Conservation (phyloP, 345 rosid species). For the Syzygium oleosum region DNA sequence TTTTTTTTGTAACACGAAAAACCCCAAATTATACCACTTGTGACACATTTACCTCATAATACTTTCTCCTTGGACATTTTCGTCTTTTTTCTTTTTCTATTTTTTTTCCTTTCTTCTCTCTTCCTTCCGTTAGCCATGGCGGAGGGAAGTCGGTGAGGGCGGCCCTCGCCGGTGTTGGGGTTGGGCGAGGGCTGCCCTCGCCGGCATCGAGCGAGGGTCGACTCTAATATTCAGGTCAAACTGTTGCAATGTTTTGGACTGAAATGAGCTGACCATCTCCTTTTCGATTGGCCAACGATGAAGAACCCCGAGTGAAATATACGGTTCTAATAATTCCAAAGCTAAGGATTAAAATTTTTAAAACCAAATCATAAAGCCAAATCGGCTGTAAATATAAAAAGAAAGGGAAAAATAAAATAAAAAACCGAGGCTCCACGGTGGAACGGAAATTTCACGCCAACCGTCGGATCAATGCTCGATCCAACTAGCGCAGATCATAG, state of each 20-base stretch:
- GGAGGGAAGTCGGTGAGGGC: too few species aligned
- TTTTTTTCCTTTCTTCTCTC: too few species aligned
- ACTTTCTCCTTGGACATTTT: too few species aligned
- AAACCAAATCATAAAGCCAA: not conserved
- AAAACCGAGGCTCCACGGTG: not conserved
- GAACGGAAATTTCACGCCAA: not conserved
- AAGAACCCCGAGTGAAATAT: not conserved
- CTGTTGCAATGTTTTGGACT: not conserved
- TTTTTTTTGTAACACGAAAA: too few species aligned
- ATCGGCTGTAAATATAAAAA: not conserved
- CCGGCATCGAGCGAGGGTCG: too few species aligned
- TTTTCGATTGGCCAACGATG: not conserved
- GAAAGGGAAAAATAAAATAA: not conserved
- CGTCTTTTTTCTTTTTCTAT: too few species aligned
- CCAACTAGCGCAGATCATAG: not conserved
- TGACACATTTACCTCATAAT: too few species aligned
- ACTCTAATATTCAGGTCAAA: constrained; percentile 5
- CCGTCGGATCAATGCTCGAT: constrained; percentile 1
- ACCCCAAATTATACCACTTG: too few species aligned
- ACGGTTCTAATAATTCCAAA: not conserved
- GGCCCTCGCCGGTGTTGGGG: too few species aligned
- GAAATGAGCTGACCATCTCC: not conserved
- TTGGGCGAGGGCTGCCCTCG: too few species aligned
- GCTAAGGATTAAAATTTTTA: not conserved
- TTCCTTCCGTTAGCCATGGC: too few species aligned